A percentile compares a stretch with the other conserved stretches of the same genome.
Conservation (phyloP, 306 rosid genomes). For the Castanopsis chinensis region DNA sequence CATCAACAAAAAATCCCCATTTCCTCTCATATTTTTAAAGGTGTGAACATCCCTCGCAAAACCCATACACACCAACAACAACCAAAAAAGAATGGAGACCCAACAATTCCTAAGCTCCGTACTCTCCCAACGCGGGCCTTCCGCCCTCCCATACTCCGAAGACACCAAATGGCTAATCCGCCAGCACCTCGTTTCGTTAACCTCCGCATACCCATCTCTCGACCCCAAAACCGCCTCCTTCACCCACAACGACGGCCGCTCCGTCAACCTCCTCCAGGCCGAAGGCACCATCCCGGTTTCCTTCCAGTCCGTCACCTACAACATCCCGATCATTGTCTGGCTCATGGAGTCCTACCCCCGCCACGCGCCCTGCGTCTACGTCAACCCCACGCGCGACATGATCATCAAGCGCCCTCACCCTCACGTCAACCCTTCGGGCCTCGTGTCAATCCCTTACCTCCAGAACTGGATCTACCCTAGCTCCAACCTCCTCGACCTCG, state of each 20-base stretch:
- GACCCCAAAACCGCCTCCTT: slow-evolving; percentile 84
- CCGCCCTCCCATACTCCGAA: slow-evolving; percentile 80
- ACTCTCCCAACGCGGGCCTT: slow-evolving; percentile 95
- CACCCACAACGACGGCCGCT: slow-evolving; percentile 93
- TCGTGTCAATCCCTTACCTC: slow-evolving; percentile 64
- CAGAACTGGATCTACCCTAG: slow-evolving; percentile 81
- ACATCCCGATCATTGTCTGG: slow-evolving; percentile 89
- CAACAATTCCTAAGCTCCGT: slow-evolving; percentile 83
- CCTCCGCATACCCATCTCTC: slow-evolving; percentile 57
- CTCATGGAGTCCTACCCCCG: slow-evolving; percentile 95
- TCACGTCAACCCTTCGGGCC: slow-evolving; percentile 76
- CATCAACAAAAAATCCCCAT: too few relatives aligned
- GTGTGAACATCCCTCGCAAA: too few relatives aligned
- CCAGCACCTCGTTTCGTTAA: slow-evolving; percentile 68
- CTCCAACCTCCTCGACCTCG: slow-evolving; percentile 71
- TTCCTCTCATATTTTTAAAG: too few relatives aligned
- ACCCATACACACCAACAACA: background rate
- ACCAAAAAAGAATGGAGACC: slow-evolving; percentile 2
- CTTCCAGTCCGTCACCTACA: slow-evolving; percentile 73
- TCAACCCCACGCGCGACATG: slow-evolving; percentile 94
- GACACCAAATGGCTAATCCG: slow-evolving; percentile 94
- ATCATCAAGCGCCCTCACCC: slow-evolving; percentile 85
- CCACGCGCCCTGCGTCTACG: slow-evolving; percentile 80
- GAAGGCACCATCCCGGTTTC: slow-evolving; percentile 85
- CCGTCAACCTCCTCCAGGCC: slow-evolving; percentile 88